These are phyloP conservation scores for Solanum pennellii DNA, from an alignment of 257 asterid species.

Conservation along the genomic window DNA sequence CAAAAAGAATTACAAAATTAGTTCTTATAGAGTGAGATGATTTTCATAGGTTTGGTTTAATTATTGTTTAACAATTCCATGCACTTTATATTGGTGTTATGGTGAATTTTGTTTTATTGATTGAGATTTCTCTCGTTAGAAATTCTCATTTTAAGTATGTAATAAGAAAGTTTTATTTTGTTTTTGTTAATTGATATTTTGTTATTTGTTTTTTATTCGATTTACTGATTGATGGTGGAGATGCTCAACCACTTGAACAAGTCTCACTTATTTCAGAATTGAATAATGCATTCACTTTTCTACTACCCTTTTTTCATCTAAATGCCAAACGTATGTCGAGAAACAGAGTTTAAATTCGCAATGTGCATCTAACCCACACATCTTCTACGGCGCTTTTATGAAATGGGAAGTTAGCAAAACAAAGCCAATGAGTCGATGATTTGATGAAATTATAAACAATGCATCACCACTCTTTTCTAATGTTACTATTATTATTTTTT, in stretches of 20 bases:
- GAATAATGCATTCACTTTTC: not conserved
- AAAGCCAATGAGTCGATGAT: too few species aligned
- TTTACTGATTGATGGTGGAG: not conserved
- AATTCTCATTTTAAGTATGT: not conserved
- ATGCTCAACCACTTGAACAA: not conserved
- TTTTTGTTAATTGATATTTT: not conserved
- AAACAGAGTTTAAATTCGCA: not conserved
- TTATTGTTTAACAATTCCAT: not conserved
- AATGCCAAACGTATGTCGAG: not conserved
- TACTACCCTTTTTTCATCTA: rapidly evolving
- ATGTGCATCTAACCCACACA: not conserved
- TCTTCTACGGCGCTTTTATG: rapidly evolving
- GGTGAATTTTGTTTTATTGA: not conserved
- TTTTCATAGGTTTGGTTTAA: not conserved
- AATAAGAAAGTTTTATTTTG: not conserved
- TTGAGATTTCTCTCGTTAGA: not conserved
- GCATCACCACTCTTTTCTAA: too few species aligned
- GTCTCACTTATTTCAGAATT: not conserved
- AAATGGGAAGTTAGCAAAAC: too few species aligned
- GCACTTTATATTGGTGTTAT: not conserved
- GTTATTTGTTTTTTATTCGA: not conserved
- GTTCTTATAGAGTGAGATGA: not conserved
- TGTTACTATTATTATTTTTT: too few species aligned
- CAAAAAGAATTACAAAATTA: not conserved
- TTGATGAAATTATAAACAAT: too few species aligned